These are phyloP conservation scores for Fraxinus xanthoxyloides DNA, from an alignment of 305 asterid genomes.

Conservation along the genomic window DNA sequence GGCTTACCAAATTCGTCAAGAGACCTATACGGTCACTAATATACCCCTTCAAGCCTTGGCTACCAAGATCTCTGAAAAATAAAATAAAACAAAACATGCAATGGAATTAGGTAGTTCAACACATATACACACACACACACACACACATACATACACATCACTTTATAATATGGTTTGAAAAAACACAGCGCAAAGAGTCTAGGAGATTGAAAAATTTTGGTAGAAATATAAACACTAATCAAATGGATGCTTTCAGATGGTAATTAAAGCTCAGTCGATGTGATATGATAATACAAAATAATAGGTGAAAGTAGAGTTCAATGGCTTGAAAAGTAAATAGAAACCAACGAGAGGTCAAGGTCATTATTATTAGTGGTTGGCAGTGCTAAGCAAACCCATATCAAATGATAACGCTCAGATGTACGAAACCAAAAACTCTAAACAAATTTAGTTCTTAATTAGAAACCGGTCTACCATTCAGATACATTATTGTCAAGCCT, in stretches of 20 bases:
- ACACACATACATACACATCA: neutral
- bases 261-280: neutral
- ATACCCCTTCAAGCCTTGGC: constrained; percentile 89
- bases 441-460: neutral
- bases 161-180: neutral
- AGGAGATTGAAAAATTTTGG: neutral
- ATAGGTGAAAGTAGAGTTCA: neutral
- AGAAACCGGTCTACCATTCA: neutral
- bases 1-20: constrained; percentile 87
- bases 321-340: neutral
- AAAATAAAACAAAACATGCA: neutral
- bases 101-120: neutral
- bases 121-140: neutral
- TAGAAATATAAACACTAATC: neutral
- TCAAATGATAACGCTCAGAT: neutral
- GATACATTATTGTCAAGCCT: neutral
- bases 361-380: neutral
- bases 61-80: constrained; percentile 74
- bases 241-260: neutral
- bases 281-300: neutral
- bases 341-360: neutral
- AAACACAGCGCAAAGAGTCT: neutral
- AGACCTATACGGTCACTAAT: constrained; percentile 69
- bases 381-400: neutral
- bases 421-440: neutral